A percentile compares a stretch with the other conserved stretches of the same genome.
Conservation (phyloP, 2,329 filamentous ascomycete species). For the Apiospora saccharicola region DNA sequence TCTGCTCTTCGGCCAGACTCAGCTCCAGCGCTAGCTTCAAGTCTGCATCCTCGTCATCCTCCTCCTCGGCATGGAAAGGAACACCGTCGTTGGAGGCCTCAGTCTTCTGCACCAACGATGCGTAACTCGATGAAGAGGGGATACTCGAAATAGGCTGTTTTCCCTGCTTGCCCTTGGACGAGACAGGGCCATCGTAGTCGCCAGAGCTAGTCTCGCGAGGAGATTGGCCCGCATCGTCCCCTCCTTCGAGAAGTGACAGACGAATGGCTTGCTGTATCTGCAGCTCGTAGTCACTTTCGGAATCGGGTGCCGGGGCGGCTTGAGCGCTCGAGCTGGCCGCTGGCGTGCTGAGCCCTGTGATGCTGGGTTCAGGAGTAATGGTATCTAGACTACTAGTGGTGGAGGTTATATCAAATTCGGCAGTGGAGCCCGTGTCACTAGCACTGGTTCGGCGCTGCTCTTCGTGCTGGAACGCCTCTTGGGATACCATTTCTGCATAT, state of each 20-base stretch:
- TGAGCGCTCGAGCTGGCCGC: conserved; percentile 33
- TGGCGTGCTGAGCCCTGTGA: conserved; percentile 50
- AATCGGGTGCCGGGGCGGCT: conserved; percentile 46
- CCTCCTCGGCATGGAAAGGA: conserved; percentile 28
- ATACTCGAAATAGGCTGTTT: conserved; percentile 47
- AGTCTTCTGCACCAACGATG: not conserved
- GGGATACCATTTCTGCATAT: conserved; percentile 72
- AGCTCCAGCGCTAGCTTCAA: conserved; percentile 66
- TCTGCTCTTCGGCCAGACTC: conserved; percentile 64
- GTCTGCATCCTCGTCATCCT: conserved; percentile 57
- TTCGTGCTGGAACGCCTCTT: conserved; percentile 65
- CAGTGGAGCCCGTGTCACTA: conserved; percentile 58
- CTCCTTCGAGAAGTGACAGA: conserved; percentile 65
- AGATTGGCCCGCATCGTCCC: conserved; percentile 55
- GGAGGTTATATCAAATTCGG: conserved; percentile 51
- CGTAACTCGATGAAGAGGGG: conserved; percentile 40
- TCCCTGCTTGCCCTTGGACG: conserved; percentile 53
- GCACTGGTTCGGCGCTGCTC: conserved; percentile 62
- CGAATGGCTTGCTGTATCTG: conserved; percentile 70
- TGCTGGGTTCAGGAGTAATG: conserved; percentile 62
- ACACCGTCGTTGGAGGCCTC: not conserved
- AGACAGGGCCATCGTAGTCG: conserved; percentile 61
- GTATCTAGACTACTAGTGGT: conserved; percentile 52
- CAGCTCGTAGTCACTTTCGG: conserved; percentile 63
- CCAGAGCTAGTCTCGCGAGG: conserved; percentile 54